Evolutionary conservation across 345 rosid genomes (phyloP).

Genomic region (Bruguiera gymnorhiza): DNA sequence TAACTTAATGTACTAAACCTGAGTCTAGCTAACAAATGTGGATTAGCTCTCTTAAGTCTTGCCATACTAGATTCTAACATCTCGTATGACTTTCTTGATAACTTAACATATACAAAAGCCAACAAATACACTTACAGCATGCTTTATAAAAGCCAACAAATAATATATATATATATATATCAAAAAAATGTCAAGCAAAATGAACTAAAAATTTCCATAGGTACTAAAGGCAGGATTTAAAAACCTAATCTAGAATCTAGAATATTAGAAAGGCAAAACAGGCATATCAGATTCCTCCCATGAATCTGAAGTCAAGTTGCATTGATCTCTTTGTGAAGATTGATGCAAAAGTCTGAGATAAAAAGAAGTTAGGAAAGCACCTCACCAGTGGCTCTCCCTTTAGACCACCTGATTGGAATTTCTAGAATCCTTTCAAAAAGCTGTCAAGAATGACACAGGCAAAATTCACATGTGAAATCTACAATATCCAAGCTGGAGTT

Average conservation of each 20-base stretch:
- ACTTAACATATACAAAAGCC: not conserved
- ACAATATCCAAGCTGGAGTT: conserved; percentile 4
- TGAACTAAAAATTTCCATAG: too few species aligned
- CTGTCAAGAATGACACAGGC: conserved; percentile 38
- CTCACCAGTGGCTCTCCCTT: conserved; percentile 99
- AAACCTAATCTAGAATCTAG: too few species aligned
- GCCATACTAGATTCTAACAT: not conserved
- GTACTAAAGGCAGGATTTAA: too few species aligned
- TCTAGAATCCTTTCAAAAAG: conserved; percentile 89
- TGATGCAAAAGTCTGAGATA: not conserved
- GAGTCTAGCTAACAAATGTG: too few species aligned
- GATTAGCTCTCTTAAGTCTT: not conserved
- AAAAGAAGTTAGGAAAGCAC: conserved; percentile 70
- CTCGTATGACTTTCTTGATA: not conserved
- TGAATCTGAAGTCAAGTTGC: not conserved
- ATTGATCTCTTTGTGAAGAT: not conserved
- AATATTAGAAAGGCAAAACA: too few species aligned
- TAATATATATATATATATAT: too few species aligned
- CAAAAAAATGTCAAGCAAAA: too few species aligned
- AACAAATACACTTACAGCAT: not conserved
- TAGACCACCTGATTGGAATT: conserved; percentile 81
- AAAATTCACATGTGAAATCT: conserved; percentile 8
- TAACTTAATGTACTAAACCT: too few species aligned
- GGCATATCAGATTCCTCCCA: not conserved
- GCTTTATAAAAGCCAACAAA: not conserved